These are phyloP conservation scores for Rugosomyces carneus DNA, from an alignment of 1,284 basidiomycete genomes.

Conservation along the genomic window DNA sequence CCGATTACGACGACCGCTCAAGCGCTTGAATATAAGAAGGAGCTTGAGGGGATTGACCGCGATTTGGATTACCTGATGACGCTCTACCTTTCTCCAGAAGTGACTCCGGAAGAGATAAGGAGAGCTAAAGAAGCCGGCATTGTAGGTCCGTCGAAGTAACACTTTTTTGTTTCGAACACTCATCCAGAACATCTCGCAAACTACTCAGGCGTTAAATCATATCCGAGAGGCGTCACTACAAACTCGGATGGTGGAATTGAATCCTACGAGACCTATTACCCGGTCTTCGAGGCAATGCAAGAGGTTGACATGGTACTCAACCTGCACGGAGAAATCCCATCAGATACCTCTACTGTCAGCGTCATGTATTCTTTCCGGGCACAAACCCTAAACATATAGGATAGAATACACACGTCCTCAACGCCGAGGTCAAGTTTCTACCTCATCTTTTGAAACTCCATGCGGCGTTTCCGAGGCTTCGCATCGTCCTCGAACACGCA, in stretches of 20 bases:
- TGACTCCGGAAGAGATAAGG: constrained; percentile 88
- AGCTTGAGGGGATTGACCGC: constrained; percentile 74
- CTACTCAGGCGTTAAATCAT: constrained; percentile 89
- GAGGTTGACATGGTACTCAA: constrained; percentile 92
- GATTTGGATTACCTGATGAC: constrained; percentile 90
- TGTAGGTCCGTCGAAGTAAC: constrained; percentile 51
- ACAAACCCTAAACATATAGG: background rate
- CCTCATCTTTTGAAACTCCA: constrained; percentile 86
- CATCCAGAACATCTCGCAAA: too few relatives aligned
- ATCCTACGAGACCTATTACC: constrained; percentile 92
- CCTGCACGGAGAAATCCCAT: constrained; percentile 95
- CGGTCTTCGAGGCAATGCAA: constrained; percentile 94
- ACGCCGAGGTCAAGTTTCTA: constrained; percentile 90
- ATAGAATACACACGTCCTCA: constrained; percentile 89
- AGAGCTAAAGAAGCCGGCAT: constrained; percentile 87
- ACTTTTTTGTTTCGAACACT: too few relatives aligned
- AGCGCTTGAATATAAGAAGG: constrained; percentile 76
- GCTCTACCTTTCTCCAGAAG: constrained; percentile 86
- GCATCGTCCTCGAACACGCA: constrained; percentile 99
- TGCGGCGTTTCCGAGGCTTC: constrained; percentile 80
- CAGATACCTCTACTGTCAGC: constrained; percentile 68
- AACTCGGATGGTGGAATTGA: constrained; percentile 97
- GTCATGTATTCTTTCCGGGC: constrained; percentile 19
- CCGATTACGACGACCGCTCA: constrained; percentile 85
- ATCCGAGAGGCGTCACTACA: constrained; percentile 96